Conservation (phyloP, 331 rosid species). For the Saraca asoca region DNA sequence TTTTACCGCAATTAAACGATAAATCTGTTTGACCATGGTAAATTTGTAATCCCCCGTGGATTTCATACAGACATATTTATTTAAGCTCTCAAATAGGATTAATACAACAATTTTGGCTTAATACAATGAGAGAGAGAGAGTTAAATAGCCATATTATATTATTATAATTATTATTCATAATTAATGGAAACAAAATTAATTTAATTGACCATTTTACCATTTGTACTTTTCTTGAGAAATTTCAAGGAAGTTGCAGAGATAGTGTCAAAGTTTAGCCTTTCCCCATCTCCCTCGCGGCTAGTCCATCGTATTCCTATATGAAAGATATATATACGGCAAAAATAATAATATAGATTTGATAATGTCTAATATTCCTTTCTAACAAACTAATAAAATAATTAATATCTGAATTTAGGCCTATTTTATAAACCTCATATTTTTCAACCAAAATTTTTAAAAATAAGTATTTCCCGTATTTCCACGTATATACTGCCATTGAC, state of each 20-base stretch:
- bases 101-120: too few relatives aligned
- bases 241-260: constrained; percentile 52
- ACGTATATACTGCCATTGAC: constrained; percentile 15
- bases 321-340: constrained; percentile 24
- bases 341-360: constrained; percentile 27
- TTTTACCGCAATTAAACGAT: too few relatives aligned
- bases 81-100: too few relatives aligned
- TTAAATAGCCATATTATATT: too few relatives aligned
- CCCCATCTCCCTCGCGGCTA: constrained; percentile 38
- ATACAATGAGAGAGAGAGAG: too few relatives aligned
- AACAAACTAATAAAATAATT: constrained; percentile 32
- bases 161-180: too few relatives aligned
- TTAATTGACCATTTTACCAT: background rate
- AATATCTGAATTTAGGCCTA: constrained; percentile 21
- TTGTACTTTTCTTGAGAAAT: constrained; percentile 34
- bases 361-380: constrained; percentile 39
- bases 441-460: background rate
- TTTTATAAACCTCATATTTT: background rate
- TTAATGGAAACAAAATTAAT: too few relatives aligned
- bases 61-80: too few relatives aligned
- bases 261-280: constrained; percentile 38
- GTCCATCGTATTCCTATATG: constrained; percentile 41
- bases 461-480: constrained; percentile 31
- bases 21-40: too few relatives aligned
- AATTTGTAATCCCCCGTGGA: too few relatives aligned